Evolutionary conservation across 176 grass and related monocot species (phyloP).

Genomic region (Eragrostis nindensis): DNA sequence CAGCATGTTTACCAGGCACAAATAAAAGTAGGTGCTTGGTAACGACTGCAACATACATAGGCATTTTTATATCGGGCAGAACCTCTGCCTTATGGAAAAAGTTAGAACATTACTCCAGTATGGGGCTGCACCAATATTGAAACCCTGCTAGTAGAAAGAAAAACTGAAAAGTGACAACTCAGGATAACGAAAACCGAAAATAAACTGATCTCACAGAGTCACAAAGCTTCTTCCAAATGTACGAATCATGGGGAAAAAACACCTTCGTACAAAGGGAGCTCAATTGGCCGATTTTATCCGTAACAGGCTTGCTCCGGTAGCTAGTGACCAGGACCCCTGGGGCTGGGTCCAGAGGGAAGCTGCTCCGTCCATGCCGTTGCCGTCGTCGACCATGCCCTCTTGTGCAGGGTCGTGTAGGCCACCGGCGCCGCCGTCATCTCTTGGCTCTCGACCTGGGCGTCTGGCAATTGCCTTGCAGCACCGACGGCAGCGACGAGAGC

Average conservation of each 20-base stretch:
- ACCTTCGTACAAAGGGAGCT: slow-evolving; percentile 48
- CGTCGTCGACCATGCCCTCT: slow-evolving; percentile 10
- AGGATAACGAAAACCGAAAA: neutral
- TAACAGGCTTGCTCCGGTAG: neutral
- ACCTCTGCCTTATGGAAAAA: neutral
- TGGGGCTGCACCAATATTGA: neutral
- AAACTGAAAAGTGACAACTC: neutral
- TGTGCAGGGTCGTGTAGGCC: slow-evolving; percentile 30
- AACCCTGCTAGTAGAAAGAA: neutral
- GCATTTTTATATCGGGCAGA: too few relatives aligned
- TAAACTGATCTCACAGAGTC: neutral
- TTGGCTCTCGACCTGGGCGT: neutral
- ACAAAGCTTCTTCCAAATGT: slow-evolving; percentile 50
- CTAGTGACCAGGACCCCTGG: slow-evolving; percentile 54
- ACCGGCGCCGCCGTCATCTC: neutral
- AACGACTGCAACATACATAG: too few relatives aligned
- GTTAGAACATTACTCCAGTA: neutral
- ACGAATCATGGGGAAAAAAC: slow-evolving; percentile 33
- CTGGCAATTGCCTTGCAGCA: slow-evolving; percentile 21
- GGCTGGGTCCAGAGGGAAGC: slow-evolving; percentile 48
- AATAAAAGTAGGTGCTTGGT: too few relatives aligned
- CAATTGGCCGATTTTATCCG: neutral
- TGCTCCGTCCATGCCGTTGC: slow-evolving; percentile 52
- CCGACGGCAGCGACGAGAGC: slow-evolving; percentile 2
- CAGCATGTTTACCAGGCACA: too few relatives aligned